These are phyloP conservation scores for Manihot esculenta DNA, from an alignment of 441 rosid genomes.

Conservation along the genomic window DNA sequence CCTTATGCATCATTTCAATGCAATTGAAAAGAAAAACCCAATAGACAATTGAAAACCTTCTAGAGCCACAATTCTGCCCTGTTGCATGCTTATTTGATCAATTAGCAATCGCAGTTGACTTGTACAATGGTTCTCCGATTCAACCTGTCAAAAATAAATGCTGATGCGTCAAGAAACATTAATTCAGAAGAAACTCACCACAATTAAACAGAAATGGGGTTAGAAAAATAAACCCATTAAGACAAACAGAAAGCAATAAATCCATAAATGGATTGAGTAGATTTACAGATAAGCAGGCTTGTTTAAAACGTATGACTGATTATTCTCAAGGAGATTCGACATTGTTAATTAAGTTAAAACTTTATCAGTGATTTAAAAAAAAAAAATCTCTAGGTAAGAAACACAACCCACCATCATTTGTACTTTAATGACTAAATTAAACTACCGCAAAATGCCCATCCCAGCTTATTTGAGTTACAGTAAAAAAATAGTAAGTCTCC, in stretches of 20 bases:
- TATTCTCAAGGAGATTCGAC: not conserved
- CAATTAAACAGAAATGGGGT: not conserved
- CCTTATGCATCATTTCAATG: not conserved
- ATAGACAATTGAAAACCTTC: conserved; percentile 46
- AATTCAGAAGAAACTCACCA: not conserved
- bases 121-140: conserved; percentile 75
- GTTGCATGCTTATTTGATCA: conserved; percentile 85
- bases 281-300: not conserved
- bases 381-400: not conserved
- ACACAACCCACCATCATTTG: not conserved
- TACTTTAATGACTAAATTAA: not conserved
- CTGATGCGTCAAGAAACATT: not conserved
- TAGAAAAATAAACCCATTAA: not conserved
- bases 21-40: not conserved
- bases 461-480: not conserved
- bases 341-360: not conserved
- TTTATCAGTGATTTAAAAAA: too few relatives aligned
- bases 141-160: conserved; percentile 43
- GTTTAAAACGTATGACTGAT: not conserved
- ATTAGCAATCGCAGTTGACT: conserved; percentile 71
- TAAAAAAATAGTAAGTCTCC: too few relatives aligned
- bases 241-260: not conserved
- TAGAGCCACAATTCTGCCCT: conserved; percentile 64
- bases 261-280: not conserved
- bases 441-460: not conserved